Evolutionary conservation across 257 asterid species (phyloP).

Genomic region (Thymus mandschuricus): DNA sequence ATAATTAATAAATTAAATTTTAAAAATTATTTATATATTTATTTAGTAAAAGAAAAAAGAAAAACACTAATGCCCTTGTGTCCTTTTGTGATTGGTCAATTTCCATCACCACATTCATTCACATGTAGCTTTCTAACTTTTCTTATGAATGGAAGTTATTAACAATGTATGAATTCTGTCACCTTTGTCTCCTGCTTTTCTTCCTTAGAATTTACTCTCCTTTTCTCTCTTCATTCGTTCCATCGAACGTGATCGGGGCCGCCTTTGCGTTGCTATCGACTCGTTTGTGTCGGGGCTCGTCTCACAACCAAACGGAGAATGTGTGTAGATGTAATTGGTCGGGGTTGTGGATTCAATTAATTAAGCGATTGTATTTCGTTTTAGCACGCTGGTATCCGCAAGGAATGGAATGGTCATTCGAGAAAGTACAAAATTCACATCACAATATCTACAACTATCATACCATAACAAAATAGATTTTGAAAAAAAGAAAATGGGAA

Average conservation of each 20-base stretch:
- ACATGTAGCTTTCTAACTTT: slow-evolving; percentile 11
- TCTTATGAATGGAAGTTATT: slow-evolving; percentile 18
- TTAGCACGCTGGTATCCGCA: slow-evolving; percentile 39
- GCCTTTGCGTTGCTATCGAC: too few relatives aligned
- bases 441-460: slow-evolving; percentile 66
- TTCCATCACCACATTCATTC: slow-evolving; percentile 1
- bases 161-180: slow-evolving; percentile 18
- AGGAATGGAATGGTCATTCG: slow-evolving; percentile 38
- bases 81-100: slow-evolving; percentile 17
- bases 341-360: slow-evolving; percentile 35
- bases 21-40: too few relatives aligned
- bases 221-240: slow-evolving; percentile 6
- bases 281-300: slow-evolving; percentile 37
- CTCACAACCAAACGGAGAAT: not conserved
- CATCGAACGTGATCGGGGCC: slow-evolving; percentile 19
- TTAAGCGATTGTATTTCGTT: slow-evolving; percentile 27
- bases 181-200: slow-evolving; percentile 20
- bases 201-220: not conserved
- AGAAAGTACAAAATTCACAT: slow-evolving; percentile 36
- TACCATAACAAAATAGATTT: slow-evolving; percentile 37
- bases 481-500: slow-evolving; percentile 24
- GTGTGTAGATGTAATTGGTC: not conserved
- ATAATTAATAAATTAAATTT: too few relatives aligned
- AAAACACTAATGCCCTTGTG: not conserved
- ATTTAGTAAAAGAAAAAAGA: too few relatives aligned